Conservation (phyloP, 306 rosid genomes). For the Cicer chorassanicum region DNA sequence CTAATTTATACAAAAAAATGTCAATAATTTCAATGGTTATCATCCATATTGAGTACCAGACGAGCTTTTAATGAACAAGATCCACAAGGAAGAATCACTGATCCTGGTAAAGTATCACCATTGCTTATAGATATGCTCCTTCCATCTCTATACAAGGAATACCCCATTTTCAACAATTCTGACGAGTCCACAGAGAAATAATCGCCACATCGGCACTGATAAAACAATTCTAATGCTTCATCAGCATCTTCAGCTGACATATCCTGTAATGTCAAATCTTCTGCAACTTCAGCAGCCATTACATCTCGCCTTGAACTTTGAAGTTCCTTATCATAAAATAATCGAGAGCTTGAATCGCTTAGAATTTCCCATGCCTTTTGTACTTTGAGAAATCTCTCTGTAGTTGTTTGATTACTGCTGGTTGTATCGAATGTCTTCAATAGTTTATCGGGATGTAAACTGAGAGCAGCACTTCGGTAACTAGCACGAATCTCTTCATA, state of each 20-base stretch:
- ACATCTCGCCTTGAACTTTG: constrained; percentile 60
- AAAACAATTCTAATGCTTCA: constrained; percentile 60
- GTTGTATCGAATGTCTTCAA: constrained; percentile 50
- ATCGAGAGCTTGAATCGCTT: constrained; percentile 60
- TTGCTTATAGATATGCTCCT: constrained; percentile 53
- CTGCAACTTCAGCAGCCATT: constrained; percentile 71
- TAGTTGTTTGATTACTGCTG: constrained; percentile 32
- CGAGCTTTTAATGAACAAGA: constrained; percentile 89
- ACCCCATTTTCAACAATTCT: constrained; percentile 83
- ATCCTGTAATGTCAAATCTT: constrained; percentile 71
- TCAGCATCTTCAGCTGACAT: constrained; percentile 65
- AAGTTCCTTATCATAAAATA: constrained; percentile 64
- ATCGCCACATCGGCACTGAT: constrained; percentile 94
- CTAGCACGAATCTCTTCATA: constrained; percentile 74
- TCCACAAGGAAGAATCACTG: constrained; percentile 85
- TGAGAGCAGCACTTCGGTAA: constrained; percentile 77
- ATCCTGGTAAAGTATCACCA: constrained; percentile 62
- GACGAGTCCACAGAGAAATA: constrained; percentile 69
- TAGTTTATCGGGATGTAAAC: constrained; percentile 84
- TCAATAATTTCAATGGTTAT: constrained; percentile 39
- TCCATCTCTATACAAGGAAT: constrained; percentile 59
- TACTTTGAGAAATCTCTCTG: constrained; percentile 71
- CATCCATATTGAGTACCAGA: constrained; percentile 55
- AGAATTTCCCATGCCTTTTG: constrained; percentile 97
- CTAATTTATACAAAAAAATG: neutral